Evolutionary conservation across 2,329 filamentous ascomycete species (phyloP).

Genomic region (Esteya vermicola): DNA sequence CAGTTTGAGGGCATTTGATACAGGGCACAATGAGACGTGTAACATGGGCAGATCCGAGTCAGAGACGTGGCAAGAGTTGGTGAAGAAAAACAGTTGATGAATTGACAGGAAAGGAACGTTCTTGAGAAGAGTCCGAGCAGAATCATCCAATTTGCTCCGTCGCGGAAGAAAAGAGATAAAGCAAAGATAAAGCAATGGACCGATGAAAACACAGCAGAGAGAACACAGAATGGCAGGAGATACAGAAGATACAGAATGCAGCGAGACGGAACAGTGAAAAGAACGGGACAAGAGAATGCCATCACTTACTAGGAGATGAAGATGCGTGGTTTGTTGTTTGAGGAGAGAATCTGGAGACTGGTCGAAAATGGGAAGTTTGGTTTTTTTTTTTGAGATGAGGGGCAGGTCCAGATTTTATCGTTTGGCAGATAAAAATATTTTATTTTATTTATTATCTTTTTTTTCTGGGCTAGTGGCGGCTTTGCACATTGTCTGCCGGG

Average conservation of each 20-base stretch:
- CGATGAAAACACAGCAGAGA: not conserved
- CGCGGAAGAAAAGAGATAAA: not conserved
- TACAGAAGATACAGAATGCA: not conserved
- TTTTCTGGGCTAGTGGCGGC: slow-evolving; percentile 3
- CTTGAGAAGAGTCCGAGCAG: no score
- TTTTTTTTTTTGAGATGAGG: slow-evolving; percentile 8
- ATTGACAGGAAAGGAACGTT: no score
- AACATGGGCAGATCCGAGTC: not conserved
- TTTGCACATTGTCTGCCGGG: not conserved
- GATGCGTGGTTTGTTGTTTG: slow-evolving; percentile 5
- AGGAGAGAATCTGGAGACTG: slow-evolving; percentile 1
- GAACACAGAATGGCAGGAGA: not conserved
- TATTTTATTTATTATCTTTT: slow-evolving; percentile 6
- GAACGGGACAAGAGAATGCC: no score
- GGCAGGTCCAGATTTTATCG: slow-evolving; percentile 10
- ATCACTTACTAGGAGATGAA: not conserved
- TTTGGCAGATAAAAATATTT: slow-evolving; percentile 5
- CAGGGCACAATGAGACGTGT: no score
- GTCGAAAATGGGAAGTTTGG: slow-evolving; percentile 8
- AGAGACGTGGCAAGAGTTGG: no score
- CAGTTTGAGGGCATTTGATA: not conserved
- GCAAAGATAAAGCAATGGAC: not conserved
- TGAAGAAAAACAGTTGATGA: no score
- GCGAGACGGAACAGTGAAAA: not conserved
- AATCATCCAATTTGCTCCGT: no score